phyloP scores from a whole-genome alignment of 2,329 filamentous ascomycete genomes.

The Thielaviopsis punctulata region DNA sequence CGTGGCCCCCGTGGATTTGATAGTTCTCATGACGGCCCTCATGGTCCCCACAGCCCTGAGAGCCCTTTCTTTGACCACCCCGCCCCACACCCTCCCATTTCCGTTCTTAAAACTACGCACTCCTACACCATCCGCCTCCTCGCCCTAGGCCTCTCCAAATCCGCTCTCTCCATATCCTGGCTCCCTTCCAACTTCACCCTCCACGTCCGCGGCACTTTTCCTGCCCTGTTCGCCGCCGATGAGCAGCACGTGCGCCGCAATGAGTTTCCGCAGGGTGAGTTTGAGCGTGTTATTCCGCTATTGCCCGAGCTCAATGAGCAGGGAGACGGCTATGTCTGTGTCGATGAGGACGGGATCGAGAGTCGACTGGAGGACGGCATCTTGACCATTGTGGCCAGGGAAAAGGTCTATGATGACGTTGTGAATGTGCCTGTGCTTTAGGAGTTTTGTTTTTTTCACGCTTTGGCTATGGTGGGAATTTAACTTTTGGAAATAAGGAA shows the following conservation, averaged over 20 bases:
- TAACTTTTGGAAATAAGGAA: too few relatives aligned
- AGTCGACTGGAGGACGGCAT: constrained; percentile 69
- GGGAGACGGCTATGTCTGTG: constrained; percentile 12
- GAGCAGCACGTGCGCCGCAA: neutral
- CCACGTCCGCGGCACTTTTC: neutral
- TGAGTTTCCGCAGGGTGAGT: neutral
- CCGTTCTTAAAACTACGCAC: neutral
- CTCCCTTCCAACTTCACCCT: neutral
- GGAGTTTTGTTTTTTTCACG: neutral
- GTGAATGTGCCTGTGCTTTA: constrained; percentile 41
- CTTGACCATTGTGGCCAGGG: constrained; percentile 63
- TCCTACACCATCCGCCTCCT: neutral
- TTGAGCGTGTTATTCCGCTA: neutral
- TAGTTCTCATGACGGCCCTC: constrained; percentile 13
- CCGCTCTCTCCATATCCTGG: neutral
- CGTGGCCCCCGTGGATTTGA: constrained; percentile 13
- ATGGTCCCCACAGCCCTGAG: constrained; percentile 15
- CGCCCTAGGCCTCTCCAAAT: neutral
- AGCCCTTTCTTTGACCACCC: constrained; percentile 10
- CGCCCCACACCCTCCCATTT: constrained; percentile 11
- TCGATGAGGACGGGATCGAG: constrained; percentile 50
- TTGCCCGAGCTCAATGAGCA: constrained; percentile 29
- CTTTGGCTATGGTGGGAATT: neutral
- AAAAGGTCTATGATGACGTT: constrained; percentile 48
- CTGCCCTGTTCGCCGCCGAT: neutral